A percentile compares a stretch with the other conserved stretches of the same genome.
phyloP scores from a whole-genome alignment of 495 filamentous ascomycete species.

The Lepidopterella palustris region DNA sequence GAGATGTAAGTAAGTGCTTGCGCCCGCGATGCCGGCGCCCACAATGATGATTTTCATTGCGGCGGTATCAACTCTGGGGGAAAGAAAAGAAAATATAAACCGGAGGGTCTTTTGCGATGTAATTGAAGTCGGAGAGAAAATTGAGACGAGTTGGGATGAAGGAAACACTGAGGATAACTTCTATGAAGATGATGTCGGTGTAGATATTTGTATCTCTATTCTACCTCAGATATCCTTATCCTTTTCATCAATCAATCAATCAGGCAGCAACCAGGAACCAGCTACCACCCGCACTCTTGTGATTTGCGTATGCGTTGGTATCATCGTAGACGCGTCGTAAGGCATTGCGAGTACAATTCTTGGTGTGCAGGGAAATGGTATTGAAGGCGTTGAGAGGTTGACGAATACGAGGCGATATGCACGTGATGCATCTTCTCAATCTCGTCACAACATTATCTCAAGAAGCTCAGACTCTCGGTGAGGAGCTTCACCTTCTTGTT shows the following conservation, averaged over 20 bases:
- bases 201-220: background rate
- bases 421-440: background rate
- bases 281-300: background rate
- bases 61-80: background rate
- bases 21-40: slow-evolving; percentile 48
- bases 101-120: background rate
- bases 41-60: slow-evolving; percentile 51
- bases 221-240: too few relatives aligned
- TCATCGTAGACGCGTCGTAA: background rate
- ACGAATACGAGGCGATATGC: background rate
- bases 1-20: slow-evolving; percentile 45
- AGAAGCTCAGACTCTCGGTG: too few relatives aligned
- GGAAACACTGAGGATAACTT: background rate
- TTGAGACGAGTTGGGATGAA: background rate
- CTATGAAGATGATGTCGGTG: background rate
- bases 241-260: too few relatives aligned
- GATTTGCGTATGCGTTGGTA: background rate
- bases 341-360: background rate
- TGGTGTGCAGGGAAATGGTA: background rate
- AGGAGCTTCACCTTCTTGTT: too few relatives aligned
- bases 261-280: slow-evolving; percentile 1
- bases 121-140: background rate
- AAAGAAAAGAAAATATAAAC: background rate
- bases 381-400: background rate
- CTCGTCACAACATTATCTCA: too few relatives aligned